Evolutionary conservation across 495 filamentous ascomycete species (phyloP), one percentile per base, ranked within the genome.

Genomic region (Hyaloscypha bicolor): DNA sequence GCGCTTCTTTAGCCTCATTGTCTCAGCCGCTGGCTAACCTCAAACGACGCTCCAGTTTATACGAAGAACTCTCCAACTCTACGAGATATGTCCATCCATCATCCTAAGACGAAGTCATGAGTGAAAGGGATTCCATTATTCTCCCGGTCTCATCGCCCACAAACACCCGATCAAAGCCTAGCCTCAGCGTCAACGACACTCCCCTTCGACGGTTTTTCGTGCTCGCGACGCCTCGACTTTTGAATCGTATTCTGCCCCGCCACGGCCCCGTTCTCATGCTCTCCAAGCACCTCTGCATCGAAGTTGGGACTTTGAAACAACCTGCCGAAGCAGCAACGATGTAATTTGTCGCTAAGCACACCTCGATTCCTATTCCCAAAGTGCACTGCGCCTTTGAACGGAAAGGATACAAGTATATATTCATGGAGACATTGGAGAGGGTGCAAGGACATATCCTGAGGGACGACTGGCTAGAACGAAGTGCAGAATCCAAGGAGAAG

Each of bases 371-470:
- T 11, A 80, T 85, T 3, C 85, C 83, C 1, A 79, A 79, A 66
- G 73, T 86, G 52, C 72, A 79, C 60, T 85, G 79, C 71, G 74
- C 83, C 33, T 86, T 86, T 69, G 74, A 64, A 12, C 75, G 74
- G 69, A 72, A 72, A 48, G 79, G 70, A 5, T 59, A 65, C 32
- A 79, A 78, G 0, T 86, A 82, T 60, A 85, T 85, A 59, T 73
- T 84, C 51, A 85, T 86, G 82, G 77, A n/a, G n/a, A n/a, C n/a
- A n/a, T n/a, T n/a, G n/a, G n/a, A 85, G 62, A 74, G 81, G 66
- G 79, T 86, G 51, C 66, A 79, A 14, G 85, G 83, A 29, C 74
- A 80, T 25, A 78, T 78, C 8, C 73, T 83, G 59, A 72, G 72
- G 58, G 61, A 35, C 51, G 74, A 71, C 32, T 77, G 72, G 75